Percentiles rank a stretch among this genome's conserved stretches.
These are phyloP conservation scores for Aspergillus novofumigatus DNA, from an alignment of 2,329 filamentous ascomycete genomes.

Conservation along the genomic window DNA sequence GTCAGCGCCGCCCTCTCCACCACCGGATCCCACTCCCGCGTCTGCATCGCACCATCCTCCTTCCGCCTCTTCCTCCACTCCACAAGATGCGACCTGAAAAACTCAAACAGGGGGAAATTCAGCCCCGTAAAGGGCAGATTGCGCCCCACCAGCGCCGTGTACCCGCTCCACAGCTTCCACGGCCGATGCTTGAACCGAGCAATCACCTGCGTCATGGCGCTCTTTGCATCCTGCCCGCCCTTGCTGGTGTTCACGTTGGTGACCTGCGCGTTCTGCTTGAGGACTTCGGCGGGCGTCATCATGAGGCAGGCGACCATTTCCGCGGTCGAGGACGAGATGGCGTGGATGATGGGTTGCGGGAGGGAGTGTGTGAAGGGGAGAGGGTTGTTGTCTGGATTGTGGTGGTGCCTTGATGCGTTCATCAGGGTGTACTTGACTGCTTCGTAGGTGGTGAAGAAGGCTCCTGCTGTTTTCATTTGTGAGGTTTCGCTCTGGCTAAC, in stretches of 20 bases:
- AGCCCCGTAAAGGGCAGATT: slow-evolving; percentile 85
- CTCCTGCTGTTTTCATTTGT: slow-evolving; percentile 55
- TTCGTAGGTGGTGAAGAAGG: slow-evolving; percentile 91
- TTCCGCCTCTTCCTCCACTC: slow-evolving; percentile 37
- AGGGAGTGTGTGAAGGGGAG: slow-evolving; percentile 41
- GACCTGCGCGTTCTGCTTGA: slow-evolving; percentile 94
- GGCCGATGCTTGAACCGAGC: slow-evolving; percentile 53
- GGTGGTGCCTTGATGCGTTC: slow-evolving; percentile 40
- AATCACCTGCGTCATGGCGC: slow-evolving; percentile 55
- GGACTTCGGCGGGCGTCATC: slow-evolving; percentile 80
- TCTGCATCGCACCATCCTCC: slow-evolving; percentile 16
- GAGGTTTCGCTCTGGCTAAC: neutral
- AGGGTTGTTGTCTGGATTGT: neutral
- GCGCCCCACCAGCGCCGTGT: slow-evolving; percentile 73
- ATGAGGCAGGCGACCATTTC: slow-evolving; percentile 84
- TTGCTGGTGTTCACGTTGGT: slow-evolving; percentile 41
- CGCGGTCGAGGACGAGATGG: slow-evolving; percentile 67
- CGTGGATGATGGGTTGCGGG: slow-evolving; percentile 67
- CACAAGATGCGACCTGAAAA: slow-evolving; percentile 55
- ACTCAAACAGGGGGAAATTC: slow-evolving; percentile 84
- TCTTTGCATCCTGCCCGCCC: slow-evolving; percentile 23
- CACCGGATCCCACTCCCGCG: slow-evolving; percentile 37
- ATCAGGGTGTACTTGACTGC: slow-evolving; percentile 63
- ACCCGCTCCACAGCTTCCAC: slow-evolving; percentile 62
- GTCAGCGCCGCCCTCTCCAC: slow-evolving; percentile 68